Percentiles rank a stretch among this genome's conserved stretches.
Conservation (phyloP, 257 asterid genomes). For the Scutellaria baicalensis region DNA sequence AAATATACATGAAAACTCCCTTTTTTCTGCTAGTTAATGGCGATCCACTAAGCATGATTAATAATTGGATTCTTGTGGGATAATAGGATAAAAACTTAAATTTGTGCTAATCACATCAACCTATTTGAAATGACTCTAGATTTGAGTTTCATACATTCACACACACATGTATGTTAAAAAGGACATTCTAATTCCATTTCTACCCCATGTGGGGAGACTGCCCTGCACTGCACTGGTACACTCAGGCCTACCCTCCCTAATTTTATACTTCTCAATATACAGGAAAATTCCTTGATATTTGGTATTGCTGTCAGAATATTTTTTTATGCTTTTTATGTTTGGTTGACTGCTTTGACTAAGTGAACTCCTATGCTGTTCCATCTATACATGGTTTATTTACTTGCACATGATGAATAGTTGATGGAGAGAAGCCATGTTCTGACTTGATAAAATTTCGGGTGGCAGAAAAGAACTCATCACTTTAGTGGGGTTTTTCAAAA, state of each 20-base stretch:
- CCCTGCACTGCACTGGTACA: conserved; percentile 12
- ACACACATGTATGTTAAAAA: conserved; percentile 23
- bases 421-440: too few relatives aligned
- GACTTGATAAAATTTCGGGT: too few relatives aligned
- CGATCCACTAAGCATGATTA: conserved; percentile 40
- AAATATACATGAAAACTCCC: conserved; percentile 20
- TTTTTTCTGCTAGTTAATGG: conserved; percentile 29
- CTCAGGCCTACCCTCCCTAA: conserved; percentile 10
- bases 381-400: neutral
- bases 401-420: neutral
- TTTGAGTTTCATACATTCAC: conserved; percentile 21
- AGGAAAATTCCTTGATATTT: conserved; percentile 28
- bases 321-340: conserved; percentile 12
- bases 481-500: too few relatives aligned
- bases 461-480: too few relatives aligned
- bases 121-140: conserved; percentile 27
- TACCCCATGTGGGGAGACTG: conserved; percentile 36
- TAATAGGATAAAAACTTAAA: conserved; percentile 12
- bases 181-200: conserved; percentile 33
- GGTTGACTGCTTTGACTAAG: conserved; percentile 25
- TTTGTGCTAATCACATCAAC: conserved; percentile 35
- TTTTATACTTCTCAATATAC: conserved; percentile 1
- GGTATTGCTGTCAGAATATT: conserved; percentile 16
- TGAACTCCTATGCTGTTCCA: neutral
- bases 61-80: conserved; percentile 30